phyloP scores from a whole-genome alignment of 2,329 filamentous ascomycete species.

The Elsinoe necatrix region DNA sequence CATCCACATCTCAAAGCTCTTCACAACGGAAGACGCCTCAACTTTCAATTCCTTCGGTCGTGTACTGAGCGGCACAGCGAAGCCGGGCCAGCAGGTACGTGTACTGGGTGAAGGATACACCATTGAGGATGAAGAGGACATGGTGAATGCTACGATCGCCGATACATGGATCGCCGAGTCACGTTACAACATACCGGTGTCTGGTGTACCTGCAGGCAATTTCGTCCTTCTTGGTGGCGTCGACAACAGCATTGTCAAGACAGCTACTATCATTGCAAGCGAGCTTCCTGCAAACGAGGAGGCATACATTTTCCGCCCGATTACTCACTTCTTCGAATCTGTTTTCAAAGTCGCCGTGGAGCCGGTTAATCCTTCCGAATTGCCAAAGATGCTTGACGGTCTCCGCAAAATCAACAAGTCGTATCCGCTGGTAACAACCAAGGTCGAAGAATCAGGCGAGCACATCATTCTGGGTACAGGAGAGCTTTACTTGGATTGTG shows the following conservation, averaged over 20 bases:
- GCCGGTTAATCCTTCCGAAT: conserved; percentile 93
- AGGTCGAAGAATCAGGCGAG: conserved; percentile 96
- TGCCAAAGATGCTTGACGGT: conserved; percentile 97
- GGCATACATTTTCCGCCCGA: conserved; percentile 87
- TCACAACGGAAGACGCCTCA: conserved; percentile 83
- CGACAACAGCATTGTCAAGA: conserved; percentile 97
- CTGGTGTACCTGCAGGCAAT: conserved; percentile 88
- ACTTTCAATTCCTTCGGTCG: conserved; percentile 83
- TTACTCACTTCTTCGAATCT: conserved; percentile 92
- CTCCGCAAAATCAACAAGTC: conserved; percentile 96
- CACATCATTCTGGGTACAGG: conserved; percentile 92
- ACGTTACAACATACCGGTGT: conserved; percentile 83
- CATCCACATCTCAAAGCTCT: conserved; percentile 88
- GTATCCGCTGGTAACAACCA: conserved; percentile 89
- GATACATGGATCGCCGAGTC: conserved; percentile 88
- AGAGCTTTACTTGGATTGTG: conserved; percentile 99
- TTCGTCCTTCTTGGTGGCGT: conserved; percentile 86
- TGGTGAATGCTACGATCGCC: conserved; percentile 75
- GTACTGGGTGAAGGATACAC: conserved; percentile 95
- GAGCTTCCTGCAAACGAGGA: conserved; percentile 80
- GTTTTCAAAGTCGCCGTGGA: conserved; percentile 97
- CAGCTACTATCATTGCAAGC: conserved; percentile 76
- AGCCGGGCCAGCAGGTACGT: conserved; percentile 71
- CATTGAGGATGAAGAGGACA: conserved; percentile 94
- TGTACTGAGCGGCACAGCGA: conserved; percentile 84